phyloP scores from a whole-genome alignment of 768 basidiomycete species.

The Lactifluus hygrophoroides region DNA sequence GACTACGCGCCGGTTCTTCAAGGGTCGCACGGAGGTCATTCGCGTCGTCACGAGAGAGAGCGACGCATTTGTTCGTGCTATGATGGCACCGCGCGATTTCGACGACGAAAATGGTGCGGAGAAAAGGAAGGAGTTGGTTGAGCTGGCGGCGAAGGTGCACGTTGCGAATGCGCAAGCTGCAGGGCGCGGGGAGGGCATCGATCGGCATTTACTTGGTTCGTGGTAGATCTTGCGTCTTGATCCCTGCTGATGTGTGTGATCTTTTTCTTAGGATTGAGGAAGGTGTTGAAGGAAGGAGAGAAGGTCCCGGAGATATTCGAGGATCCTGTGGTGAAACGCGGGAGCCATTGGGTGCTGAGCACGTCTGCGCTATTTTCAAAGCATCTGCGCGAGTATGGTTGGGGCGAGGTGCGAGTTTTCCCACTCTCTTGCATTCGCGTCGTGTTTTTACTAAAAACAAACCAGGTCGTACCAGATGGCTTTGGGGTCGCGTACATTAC shows the following conservation, averaged over 20 bases:
- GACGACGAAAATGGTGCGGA: conserved; percentile 34
- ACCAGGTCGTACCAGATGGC: conserved; percentile 83
- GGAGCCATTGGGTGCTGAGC: conserved; percentile 80
- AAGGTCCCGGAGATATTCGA: conserved; percentile 58
- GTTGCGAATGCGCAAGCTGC: conserved; percentile 55
- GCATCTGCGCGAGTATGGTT: conserved; percentile 79
- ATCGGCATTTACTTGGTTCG: conserved; percentile 81
- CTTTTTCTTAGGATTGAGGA: conserved; percentile 53
- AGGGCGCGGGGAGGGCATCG: conserved; percentile 66
- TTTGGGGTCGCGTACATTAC: conserved; percentile 95
- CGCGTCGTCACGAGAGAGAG: conserved; percentile 71
- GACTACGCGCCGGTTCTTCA: conserved; percentile 78
- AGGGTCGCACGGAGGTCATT: conserved; percentile 93
- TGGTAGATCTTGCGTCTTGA: not conserved
- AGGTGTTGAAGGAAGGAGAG: conserved; percentile 53
- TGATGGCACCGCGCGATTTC: conserved; percentile 41
- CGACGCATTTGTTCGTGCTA: conserved; percentile 67
- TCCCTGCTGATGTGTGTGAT: not conserved
- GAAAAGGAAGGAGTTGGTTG: conserved; percentile 46
- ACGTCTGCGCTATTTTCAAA: conserved; percentile 86
- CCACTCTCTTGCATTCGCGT: not conserved
- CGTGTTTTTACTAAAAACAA: not conserved
- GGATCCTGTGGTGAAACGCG: conserved; percentile 65
- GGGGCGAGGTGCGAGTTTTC: conserved; percentile 65
- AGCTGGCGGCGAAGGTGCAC: conserved; percentile 56